Conservation (phyloP, 371 early-diverging fungal species). For the Rhizopus stolonifer region DNA sequence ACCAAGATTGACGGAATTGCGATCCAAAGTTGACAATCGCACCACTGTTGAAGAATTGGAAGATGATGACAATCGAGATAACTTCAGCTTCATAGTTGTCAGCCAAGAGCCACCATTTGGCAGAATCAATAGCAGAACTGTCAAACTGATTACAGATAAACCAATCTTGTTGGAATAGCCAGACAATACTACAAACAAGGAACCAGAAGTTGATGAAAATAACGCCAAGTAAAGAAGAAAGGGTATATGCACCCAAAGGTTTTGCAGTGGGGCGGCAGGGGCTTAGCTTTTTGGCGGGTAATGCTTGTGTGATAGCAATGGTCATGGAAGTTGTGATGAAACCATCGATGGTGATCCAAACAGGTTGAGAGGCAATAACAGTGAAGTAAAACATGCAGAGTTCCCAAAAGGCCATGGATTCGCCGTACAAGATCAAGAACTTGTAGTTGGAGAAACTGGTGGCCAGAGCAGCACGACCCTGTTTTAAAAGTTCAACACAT, state of each 20-base stretch:
- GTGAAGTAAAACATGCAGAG: constrained; percentile 73
- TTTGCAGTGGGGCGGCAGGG: constrained; percentile 75
- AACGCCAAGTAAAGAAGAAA: constrained; percentile 67
- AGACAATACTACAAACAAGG: constrained; percentile 33
- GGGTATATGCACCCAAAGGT: constrained; percentile 69
- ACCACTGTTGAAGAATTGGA: constrained; percentile 70
- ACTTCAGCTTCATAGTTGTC: constrained; percentile 78
- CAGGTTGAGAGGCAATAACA: constrained; percentile 55
- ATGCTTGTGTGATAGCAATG: constrained; percentile 69
- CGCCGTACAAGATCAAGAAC: constrained; percentile 78
- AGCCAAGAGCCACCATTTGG: constrained; percentile 80
- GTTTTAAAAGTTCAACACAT: constrained; percentile 70
- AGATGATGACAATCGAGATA: constrained; percentile 61
- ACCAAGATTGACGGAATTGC: constrained; percentile 63
- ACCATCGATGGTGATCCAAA: constrained; percentile 80
- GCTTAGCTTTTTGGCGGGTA: constrained; percentile 57
- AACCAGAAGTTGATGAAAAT: constrained; percentile 72
- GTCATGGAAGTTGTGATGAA: constrained; percentile 66
- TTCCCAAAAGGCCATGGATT: constrained; percentile 70
- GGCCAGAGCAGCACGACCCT: constrained; percentile 78
- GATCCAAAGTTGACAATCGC: constrained; percentile 74
- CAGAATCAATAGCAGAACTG: constrained; percentile 60
- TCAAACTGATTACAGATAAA: constrained; percentile 81
- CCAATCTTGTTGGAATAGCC: constrained; percentile 65
- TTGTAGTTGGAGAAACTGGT: constrained; percentile 77